Percentiles rank a stretch among this genome's conserved stretches.
Evolutionary conservation across 1,284 basidiomycete species (phyloP).

Genomic region (Anthracocystis walkeri): DNA sequence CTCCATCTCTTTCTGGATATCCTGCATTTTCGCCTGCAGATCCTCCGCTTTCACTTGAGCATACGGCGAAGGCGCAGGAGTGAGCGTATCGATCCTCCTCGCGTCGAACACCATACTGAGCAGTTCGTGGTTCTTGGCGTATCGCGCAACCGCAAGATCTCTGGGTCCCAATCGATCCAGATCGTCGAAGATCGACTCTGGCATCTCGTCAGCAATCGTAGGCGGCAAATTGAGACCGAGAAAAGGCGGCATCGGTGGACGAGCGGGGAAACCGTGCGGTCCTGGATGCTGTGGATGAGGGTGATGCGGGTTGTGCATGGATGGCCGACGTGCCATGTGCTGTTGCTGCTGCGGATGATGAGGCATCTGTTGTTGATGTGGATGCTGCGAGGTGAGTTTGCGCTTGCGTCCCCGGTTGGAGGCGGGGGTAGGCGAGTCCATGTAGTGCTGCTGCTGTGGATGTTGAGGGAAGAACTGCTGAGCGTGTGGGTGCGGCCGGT

Average conservation of each 20-base stretch:
- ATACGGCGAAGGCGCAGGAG: slow-evolving; percentile 59
- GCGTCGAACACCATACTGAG: slow-evolving; percentile 65
- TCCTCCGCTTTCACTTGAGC: slow-evolving; percentile 37
- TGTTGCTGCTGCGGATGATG: slow-evolving; percentile 8
- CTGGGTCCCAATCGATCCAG: slow-evolving; percentile 61
- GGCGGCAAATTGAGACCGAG: slow-evolving; percentile 48
- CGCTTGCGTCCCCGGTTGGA: slow-evolving; percentile 46
- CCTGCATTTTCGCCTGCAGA: slow-evolving; percentile 33
- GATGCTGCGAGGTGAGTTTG: slow-evolving; percentile 36
- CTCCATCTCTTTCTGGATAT: slow-evolving; percentile 33
- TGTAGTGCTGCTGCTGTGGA: slow-evolving; percentile 31
- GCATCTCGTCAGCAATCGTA: slow-evolving; percentile 48
- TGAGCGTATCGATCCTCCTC: slow-evolving; percentile 57
- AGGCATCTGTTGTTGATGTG: slow-evolving; percentile 17
- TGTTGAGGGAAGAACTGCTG: slow-evolving; percentile 40
- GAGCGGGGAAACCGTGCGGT: slow-evolving; percentile 19
- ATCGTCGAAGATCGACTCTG: slow-evolving; percentile 58
- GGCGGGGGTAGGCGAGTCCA: slow-evolving; percentile 39
- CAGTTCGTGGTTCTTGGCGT: slow-evolving; percentile 65
- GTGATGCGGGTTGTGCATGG: slow-evolving; percentile 35
- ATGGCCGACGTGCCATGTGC: slow-evolving; percentile 31
- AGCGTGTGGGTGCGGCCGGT: slow-evolving; percentile 31
- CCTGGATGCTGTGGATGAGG: slow-evolving; percentile 14
- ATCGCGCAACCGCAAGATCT: slow-evolving; percentile 64
- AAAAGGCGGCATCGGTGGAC: slow-evolving; percentile 25